These are phyloP conservation scores for Oryza meyeriana DNA, from an alignment of 176 grass and related monocot species.

Conservation along the genomic window DNA sequence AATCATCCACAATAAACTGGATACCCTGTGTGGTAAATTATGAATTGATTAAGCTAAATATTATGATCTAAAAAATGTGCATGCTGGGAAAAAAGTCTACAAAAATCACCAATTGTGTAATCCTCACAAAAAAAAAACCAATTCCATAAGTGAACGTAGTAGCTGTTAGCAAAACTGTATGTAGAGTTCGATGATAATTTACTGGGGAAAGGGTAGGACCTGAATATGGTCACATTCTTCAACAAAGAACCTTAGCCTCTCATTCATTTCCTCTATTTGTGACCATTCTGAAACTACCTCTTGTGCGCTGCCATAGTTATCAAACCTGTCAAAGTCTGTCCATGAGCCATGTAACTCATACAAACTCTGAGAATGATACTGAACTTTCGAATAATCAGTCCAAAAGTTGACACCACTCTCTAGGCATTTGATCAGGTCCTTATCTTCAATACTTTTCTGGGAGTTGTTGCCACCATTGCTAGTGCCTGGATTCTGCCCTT, in stretches of 20 bases:
- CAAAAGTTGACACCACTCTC: conserved; percentile 74
- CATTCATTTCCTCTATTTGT: conserved; percentile 90
- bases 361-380: conserved; percentile 84
- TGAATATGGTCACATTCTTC: conserved; percentile 99
- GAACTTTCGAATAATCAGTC: conserved; percentile 94
- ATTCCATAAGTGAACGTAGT: background rate
- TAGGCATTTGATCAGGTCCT: conserved; percentile 61
- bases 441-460: conserved; percentile 51
- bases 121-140: background rate
- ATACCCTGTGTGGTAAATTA: conserved; percentile 72
- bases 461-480: conserved; percentile 18
- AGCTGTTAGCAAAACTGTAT: conserved; percentile 1
- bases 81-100: background rate
- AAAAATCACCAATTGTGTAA: background rate
- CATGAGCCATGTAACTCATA: conserved; percentile 80
- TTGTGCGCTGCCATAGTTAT: conserved; percentile 69
- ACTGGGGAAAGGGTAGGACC: conserved; percentile 44
- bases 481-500: conserved; percentile 47
- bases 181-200: conserved; percentile 20
- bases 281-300: conserved; percentile 76
- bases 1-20: conserved; percentile 68
- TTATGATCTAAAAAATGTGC: background rate
- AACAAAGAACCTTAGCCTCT: conserved; percentile 84
- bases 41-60: conserved; percentile 15
- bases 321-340: conserved; percentile 84